These are phyloP conservation scores for Aureobasidium musti DNA, from an alignment of 2,329 filamentous ascomycete species.

Conservation along the genomic window DNA sequence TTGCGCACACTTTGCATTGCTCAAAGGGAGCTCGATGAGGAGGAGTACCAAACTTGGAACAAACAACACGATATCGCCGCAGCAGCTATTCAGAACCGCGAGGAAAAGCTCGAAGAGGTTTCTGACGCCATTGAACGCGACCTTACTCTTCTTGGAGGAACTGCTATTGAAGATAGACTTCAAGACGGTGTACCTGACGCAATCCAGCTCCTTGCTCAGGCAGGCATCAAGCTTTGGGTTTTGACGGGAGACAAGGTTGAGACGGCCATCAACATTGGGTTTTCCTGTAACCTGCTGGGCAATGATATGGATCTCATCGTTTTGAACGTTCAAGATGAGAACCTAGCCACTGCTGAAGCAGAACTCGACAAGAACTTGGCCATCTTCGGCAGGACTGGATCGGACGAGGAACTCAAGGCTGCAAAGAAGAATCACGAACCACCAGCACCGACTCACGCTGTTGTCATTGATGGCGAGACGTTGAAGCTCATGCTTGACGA, in stretches of 20 bases:
- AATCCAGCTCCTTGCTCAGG: constrained; percentile 84
- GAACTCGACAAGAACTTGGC: constrained; percentile 73
- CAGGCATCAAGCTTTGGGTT: constrained; percentile 98
- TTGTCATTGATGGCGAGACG: constrained; percentile 94
- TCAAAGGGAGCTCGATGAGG: constrained; percentile 73
- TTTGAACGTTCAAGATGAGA: constrained; percentile 79
- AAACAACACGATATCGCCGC: constrained; percentile 85
- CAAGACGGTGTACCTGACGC: constrained; percentile 97
- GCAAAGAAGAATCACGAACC: constrained; percentile 84
- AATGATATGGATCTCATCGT: constrained; percentile 98
- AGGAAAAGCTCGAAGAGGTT: constrained; percentile 88
- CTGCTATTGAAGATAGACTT: constrained; percentile 93
- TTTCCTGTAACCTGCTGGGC: constrained; percentile 95
- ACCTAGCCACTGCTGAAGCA: constrained; percentile 62
- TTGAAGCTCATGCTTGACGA: constrained; percentile 85
- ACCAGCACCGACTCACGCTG: constrained; percentile 81
- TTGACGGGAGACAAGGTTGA: constrained; percentile 98
- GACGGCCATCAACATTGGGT: constrained; percentile 99
- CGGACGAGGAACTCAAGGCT: constrained; percentile 76
- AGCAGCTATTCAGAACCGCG: constrained; percentile 77
- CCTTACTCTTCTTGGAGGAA: constrained; percentile 83
- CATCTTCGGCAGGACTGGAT: constrained; percentile 76
- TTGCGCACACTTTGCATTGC: constrained; percentile 94
- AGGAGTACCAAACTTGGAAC: constrained; percentile 83
- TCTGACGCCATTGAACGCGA: constrained; percentile 91